Percentiles rank a stretch among this genome's conserved stretches.
Evolutionary conservation across 352 stramenopile genomes (phyloP).

Genomic region (Phytophthora sojae): DNA sequence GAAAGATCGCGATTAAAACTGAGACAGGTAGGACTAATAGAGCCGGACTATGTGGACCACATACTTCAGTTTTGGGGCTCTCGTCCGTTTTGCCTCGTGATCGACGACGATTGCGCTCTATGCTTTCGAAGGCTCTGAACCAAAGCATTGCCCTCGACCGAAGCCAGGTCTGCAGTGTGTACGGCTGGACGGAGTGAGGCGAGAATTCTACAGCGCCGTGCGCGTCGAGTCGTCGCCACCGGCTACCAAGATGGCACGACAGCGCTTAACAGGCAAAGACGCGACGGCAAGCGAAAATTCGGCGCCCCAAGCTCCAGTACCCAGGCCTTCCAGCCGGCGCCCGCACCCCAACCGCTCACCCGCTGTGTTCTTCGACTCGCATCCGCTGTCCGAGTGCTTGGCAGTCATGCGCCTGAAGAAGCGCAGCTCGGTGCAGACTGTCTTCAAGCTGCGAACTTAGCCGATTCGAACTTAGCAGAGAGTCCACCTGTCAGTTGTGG

Average conservation of each 20-base stretch:
- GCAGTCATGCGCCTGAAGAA: background rate
- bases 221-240: background rate
- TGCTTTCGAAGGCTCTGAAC: no score
- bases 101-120: background rate
- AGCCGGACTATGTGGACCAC: conserved; percentile 20
- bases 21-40: conserved; percentile 14
- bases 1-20: conserved; percentile 12
- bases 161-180: background rate
- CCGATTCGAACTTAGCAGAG: background rate
- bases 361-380: background rate
- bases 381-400: background rate
- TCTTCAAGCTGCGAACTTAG: background rate
- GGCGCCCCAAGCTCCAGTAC: no score
- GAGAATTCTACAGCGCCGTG: background rate
- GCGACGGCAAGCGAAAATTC: background rate
- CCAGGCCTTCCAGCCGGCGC: background rate
- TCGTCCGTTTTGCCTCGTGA: background rate
- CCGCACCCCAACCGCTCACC: background rate
- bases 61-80: conserved; percentile 14
- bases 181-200: background rate
- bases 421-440: no score
- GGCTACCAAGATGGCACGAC: conserved; percentile 18
- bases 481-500: background rate
- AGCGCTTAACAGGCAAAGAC: conserved; percentile 22
- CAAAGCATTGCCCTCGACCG: background rate